phyloP scores from a whole-genome alignment of 2,329 filamentous ascomycete species.

The Torrubiella hemipterigena region DNA sequence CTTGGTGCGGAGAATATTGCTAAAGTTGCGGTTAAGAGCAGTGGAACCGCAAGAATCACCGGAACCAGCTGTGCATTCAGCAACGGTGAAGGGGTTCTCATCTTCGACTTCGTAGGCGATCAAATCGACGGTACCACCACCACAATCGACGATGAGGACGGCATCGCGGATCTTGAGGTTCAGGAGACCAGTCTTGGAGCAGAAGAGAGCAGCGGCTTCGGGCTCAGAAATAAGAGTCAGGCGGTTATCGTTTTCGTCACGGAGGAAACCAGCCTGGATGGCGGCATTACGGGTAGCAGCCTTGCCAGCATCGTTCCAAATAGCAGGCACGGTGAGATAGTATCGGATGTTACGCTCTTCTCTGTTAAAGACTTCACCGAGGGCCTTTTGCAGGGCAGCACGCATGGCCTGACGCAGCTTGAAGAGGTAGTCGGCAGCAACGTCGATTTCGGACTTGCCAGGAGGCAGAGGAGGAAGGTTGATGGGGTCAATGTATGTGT shows the following conservation, averaged over 20 bases:
- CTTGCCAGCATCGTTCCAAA: slow-evolving; percentile 98
- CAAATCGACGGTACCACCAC: slow-evolving; percentile 95
- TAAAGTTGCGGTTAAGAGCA: slow-evolving; percentile 94
- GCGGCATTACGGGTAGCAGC: slow-evolving; percentile 90
- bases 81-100: slow-evolving; percentile 91
- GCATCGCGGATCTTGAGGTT: slow-evolving; percentile 98
- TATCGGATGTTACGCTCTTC: slow-evolving; percentile 98
- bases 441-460: slow-evolving; percentile 97
- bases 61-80: slow-evolving; percentile 92
- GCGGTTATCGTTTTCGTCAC: slow-evolving; percentile 95
- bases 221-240: slow-evolving; percentile 92
- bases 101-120: slow-evolving; percentile 98
- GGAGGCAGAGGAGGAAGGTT: slow-evolving; percentile 94
- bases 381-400: slow-evolving; percentile 85
- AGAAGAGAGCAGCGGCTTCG: slow-evolving; percentile 94
- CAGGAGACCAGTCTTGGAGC: slow-evolving; percentile 88
- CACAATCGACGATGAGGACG: slow-evolving; percentile 96
- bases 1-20: slow-evolving; percentile 93
- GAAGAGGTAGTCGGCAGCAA: slow-evolving; percentile 98
- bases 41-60: slow-evolving; percentile 98
- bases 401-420: slow-evolving; percentile 96
- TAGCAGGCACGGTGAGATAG: slow-evolving; percentile 96
- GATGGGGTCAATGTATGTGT: slow-evolving; percentile 98
- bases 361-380: slow-evolving; percentile 94
- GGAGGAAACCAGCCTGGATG: slow-evolving; percentile 91